These are phyloP conservation scores for Lipomyces yamanashiensis DNA, from an alignment of 805 yeast species.

Conservation along the genomic window DNA sequence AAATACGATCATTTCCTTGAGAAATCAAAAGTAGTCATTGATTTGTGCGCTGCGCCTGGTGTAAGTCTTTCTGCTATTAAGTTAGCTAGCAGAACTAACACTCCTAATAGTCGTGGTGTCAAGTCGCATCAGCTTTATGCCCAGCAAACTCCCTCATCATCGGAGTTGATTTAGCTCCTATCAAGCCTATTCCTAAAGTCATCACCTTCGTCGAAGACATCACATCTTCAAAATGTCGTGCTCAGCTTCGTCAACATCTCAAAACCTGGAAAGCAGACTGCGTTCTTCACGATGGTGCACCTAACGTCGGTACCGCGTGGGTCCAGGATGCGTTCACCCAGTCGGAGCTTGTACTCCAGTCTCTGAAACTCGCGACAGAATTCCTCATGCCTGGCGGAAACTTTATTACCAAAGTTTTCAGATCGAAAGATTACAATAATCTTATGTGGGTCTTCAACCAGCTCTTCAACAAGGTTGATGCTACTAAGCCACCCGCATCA, in stretches of 20 bases:
- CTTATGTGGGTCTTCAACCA: conserved; percentile 97
- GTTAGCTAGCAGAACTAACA: not conserved
- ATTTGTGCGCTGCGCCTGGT: conserved; percentile 99
- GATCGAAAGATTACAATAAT: conserved; percentile 98
- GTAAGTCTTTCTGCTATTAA: conserved; percentile 20
- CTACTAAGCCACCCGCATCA: conserved; percentile 98
- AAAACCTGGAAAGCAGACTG: conserved; percentile 97
- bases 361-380: conserved; percentile 91
- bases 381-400: conserved; percentile 90
- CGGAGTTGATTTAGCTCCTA: conserved; percentile 99
- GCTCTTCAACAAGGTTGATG: conserved; percentile 93
- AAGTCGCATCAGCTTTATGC: conserved; percentile 91
- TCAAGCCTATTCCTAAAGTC: conserved; percentile 92
- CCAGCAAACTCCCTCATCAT: conserved; percentile 92
- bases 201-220: conserved; percentile 96
- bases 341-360: conserved; percentile 92
- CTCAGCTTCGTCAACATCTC: conserved; percentile 91
- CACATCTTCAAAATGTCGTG: conserved; percentile 97
- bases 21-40: conserved; percentile 93
- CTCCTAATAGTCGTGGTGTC: conserved; percentile 82
- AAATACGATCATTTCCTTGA: conserved; percentile 95
- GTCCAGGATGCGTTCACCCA: conserved; percentile 99
- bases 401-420: conserved; percentile 93
- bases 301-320: conserved; percentile 99
- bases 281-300: conserved; percentile 99